Base-by-base conservation (phyloP, 352 stramenopile genomes). In the Globisporangium perplexum region DNA sequence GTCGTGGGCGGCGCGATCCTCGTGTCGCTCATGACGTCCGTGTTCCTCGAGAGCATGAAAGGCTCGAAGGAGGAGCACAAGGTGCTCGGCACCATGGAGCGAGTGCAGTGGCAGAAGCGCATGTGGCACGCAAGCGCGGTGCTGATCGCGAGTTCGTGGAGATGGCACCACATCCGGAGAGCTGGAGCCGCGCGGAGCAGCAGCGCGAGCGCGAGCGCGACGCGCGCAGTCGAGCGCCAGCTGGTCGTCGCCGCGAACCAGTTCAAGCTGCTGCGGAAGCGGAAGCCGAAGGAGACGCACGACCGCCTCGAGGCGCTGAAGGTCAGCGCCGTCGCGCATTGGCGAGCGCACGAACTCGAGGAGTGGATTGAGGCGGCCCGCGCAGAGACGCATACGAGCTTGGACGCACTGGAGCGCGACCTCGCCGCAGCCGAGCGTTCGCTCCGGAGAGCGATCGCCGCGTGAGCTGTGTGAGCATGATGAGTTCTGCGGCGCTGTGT, bases 11-110 rank as follows among this genome's bases (percentile, higher is more conserved):
- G 77, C 0, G 68, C 76, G 30, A 48, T 75, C 7, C 68, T 88
- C 22, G 55, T 83, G 12, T 83, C 77, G 28, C 59, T 88, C n/a
- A 73, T 88, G 58, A 84, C 66, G 22, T 84, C 74, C 15, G 67
- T 83, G 20, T 86, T 88, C 54, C 68, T 88, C 1, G 67, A 80
- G 7, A 70, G 65, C 1, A 53, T 88, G n/a, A 83, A 81, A 39
- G 74, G 74, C 0, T 85, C 77, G 7, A 83, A 75, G 26, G 61
- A 69, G 45, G 77, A 88, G 41, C 64, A 83, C 46, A 62, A 57
- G 5, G 71, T 85, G 35, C 50, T 88, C 6, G 61, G 58, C 23
- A 55, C 69, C 2, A 63, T 88, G 41, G 74, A 83, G 47, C 60
- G 47, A 0, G 59, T 83, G 23, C 63, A 62, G 20, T 84, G 65